phyloP scores from a whole-genome alignment of 73 alveolate species.

The Diophrys appendiculata region DNA sequence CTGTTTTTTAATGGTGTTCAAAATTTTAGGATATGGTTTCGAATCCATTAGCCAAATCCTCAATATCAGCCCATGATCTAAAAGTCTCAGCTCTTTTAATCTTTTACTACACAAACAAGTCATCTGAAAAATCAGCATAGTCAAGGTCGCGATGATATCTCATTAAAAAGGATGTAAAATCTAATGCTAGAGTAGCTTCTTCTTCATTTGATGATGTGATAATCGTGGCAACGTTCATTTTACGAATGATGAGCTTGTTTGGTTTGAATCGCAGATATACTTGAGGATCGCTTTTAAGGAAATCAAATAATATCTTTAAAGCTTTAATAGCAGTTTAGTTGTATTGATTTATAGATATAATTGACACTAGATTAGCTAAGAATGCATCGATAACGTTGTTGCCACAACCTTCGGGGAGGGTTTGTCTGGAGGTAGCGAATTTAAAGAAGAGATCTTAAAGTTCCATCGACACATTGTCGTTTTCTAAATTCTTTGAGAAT shows the following conservation, averaged over 20 bases:
- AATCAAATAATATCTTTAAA: constrained; percentile 4
- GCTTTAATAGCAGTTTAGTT: constrained; percentile 39
- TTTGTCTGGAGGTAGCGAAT: constrained; percentile 27
- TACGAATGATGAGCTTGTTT: constrained; percentile 37
- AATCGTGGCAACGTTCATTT: constrained; percentile 40
- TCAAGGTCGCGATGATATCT: constrained; percentile 59
- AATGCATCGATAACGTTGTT: constrained; percentile 42
- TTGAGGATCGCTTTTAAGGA: constrained; percentile 44
- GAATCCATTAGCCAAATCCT: constrained; percentile 69
- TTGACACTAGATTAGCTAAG: constrained; percentile 38
- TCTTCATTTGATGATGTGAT: constrained; percentile 19
- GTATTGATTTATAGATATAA: constrained; percentile 30
- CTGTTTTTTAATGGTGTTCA: constrained; percentile 47
- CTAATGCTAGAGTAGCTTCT: constrained; percentile 55
- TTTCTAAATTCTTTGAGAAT: constrained; percentile 45
- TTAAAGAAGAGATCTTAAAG: constrained; percentile 46
- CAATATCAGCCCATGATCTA: constrained; percentile 68
- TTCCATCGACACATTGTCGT: constrained; percentile 38
- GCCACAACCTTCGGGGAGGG: constrained; percentile 38
- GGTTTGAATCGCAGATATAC: constrained; percentile 65
- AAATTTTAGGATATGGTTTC: constrained; percentile 34
- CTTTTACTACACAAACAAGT: constrained; percentile 27
- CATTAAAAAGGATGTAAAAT: constrained; percentile 53
- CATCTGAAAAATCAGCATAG: constrained; percentile 53
- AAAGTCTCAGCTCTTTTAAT: constrained; percentile 59